These are phyloP conservation scores for Eimeria nieschulzi DNA, from an alignment of 169 alveolate species.

Conservation along the genomic window DNA sequence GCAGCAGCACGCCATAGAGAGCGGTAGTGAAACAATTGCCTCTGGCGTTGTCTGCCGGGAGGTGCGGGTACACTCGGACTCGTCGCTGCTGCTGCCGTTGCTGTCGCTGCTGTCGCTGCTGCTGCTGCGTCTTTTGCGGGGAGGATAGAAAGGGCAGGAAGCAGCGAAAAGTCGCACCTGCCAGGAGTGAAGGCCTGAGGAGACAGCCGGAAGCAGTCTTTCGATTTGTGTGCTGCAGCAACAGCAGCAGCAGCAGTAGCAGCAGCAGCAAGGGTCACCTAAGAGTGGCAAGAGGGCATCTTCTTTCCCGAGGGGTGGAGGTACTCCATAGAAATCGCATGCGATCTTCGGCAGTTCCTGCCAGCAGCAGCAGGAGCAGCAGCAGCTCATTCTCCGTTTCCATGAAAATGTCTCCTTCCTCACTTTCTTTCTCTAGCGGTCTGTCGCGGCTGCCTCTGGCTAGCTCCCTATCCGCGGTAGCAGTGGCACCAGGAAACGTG, in stretches of 20 bases:
- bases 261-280: constrained; percentile 1
- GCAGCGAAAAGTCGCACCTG: background rate
- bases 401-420: too few species aligned
- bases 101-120: background rate
- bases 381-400: background rate
- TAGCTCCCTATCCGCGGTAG: background rate
- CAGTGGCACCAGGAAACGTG: background rate
- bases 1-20: background rate
- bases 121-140: background rate
- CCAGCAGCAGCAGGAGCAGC: constrained; percentile 19
- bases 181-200: background rate
- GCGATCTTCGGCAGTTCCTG: background rate
- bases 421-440: background rate
- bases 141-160: background rate
- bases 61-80: background rate
- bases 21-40: background rate
- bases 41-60: background rate
- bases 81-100: background rate
- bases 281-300: constrained; percentile 2
- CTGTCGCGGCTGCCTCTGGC: background rate
- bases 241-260: constrained; percentile 16
- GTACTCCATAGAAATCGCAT: background rate
- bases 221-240: background rate
- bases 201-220: background rate
- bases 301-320: background rate